Evolutionary conservation across 805 yeast species (phyloP).

Genomic region (Wickerhamiella bombiphila): DNA sequence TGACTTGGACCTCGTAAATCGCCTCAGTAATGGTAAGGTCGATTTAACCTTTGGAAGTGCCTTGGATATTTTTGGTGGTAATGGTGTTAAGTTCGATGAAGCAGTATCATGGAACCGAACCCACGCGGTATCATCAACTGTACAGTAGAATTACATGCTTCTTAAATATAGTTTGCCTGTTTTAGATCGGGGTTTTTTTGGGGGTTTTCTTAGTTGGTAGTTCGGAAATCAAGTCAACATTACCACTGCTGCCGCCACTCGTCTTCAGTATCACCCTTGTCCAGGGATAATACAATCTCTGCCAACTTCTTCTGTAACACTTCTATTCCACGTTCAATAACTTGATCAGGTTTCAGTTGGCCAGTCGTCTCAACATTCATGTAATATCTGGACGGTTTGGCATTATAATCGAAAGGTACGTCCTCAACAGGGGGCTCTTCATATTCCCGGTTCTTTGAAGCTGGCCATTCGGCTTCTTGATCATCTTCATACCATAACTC

Average conservation of each 20-base stretch:
- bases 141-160: not conserved
- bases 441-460: slow-evolving; percentile 74
- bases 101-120: slow-evolving; percentile 56
- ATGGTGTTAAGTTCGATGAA: slow-evolving; percentile 58
- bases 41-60: slow-evolving; percentile 91
- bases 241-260: slow-evolving; percentile 12
- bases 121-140: not conserved
- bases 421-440: slow-evolving; percentile 89
- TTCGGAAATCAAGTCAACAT: not conserved
- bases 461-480: slow-evolving; percentile 88
- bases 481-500: slow-evolving; percentile 93
- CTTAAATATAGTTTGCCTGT: not conserved
- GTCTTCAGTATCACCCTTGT: slow-evolving; percentile 21
- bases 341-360: slow-evolving; percentile 74
- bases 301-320: slow-evolving; percentile 86
- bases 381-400: slow-evolving; percentile 69
- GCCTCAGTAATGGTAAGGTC: slow-evolving; percentile 64
- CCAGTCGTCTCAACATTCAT: slow-evolving; percentile 90
- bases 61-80: slow-evolving; percentile 88
- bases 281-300: slow-evolving; percentile 59
- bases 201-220: not conserved
- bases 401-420: slow-evolving; percentile 71
- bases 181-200: not conserved
- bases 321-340: slow-evolving; percentile 67
- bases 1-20: slow-evolving; percentile 54